Percentiles rank a stretch among this genome's conserved stretches.
Evolutionary conservation across 345 rosid genomes (phyloP).

Genomic region (Leavenworthia alabamica): DNA sequence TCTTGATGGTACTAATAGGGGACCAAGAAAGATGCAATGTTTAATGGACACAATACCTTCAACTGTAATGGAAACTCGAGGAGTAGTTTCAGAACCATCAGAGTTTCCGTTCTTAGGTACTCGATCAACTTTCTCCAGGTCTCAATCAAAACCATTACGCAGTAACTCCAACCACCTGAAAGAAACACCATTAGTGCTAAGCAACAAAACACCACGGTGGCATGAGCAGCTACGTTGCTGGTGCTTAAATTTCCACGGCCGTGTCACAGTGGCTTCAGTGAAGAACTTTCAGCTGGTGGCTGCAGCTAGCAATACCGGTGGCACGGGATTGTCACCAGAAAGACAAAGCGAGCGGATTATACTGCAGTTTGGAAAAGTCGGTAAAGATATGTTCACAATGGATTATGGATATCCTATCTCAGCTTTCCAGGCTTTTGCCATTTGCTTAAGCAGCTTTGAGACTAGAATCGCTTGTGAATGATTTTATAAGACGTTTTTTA

Average conservation of each 20-base stretch:
- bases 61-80: conserved; percentile 32
- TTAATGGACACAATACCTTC: conserved; percentile 53
- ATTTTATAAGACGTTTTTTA: neutral
- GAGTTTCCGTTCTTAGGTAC: conserved; percentile 36
- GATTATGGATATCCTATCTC: conserved; percentile 69
- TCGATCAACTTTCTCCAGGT: conserved; percentile 27
- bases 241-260: conserved; percentile 75
- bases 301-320: conserved; percentile 31
- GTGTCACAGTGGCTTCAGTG: conserved; percentile 77
- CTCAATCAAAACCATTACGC: conserved; percentile 38
- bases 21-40: conserved; percentile 79
- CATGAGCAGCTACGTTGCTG: conserved; percentile 78
- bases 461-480: conserved; percentile 72
- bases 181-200: conserved; percentile 42
- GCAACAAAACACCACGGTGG: conserved; percentile 75
- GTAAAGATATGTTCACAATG: conserved; percentile 76
- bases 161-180: conserved; percentile 24
- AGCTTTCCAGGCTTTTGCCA: conserved; percentile 72
- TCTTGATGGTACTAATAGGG: conserved; percentile 36
- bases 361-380: conserved; percentile 73
- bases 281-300: conserved; percentile 51
- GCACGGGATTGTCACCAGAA: conserved; percentile 31
- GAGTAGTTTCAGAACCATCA: conserved; percentile 13
- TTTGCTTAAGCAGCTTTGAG: conserved; percentile 80
- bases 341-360: conserved; percentile 40